phyloP scores from a whole-genome alignment of 2,329 filamentous ascomycete species.

The Xylaria arbuscula region DNA sequence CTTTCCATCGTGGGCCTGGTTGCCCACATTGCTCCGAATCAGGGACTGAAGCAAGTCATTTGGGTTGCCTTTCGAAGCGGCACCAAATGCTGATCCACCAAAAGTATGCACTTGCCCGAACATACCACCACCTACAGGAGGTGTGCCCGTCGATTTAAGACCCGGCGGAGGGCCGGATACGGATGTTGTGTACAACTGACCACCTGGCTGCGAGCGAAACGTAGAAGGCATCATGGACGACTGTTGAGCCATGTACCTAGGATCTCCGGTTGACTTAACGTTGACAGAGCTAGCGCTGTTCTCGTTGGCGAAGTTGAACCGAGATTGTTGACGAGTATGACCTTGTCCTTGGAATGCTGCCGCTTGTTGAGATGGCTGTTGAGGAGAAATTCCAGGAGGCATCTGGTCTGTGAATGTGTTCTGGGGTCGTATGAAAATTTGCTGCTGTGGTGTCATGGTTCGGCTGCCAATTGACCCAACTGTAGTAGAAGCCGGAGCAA shows the following conservation, averaged over 20 bases:
- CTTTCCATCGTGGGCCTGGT: slow-evolving; percentile 88
- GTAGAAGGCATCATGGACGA: slow-evolving; percentile 83
- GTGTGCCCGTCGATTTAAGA: slow-evolving; percentile 93
- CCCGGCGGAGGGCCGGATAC: slow-evolving; percentile 95
- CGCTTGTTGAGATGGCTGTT: slow-evolving; percentile 59
- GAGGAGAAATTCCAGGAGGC: slow-evolving; percentile 66
- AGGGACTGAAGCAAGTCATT: slow-evolving; percentile 84
- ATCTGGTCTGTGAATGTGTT: slow-evolving; percentile 69
- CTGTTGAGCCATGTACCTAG: slow-evolving; percentile 85
- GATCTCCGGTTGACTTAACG: slow-evolving; percentile 82
- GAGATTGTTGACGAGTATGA: slow-evolving; percentile 84
- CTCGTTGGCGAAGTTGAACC: slow-evolving; percentile 89
- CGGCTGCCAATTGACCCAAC: slow-evolving; percentile 73
- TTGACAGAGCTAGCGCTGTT: slow-evolving; percentile 68
- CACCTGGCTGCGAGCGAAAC: slow-evolving; percentile 69
- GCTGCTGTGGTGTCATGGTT: slow-evolving; percentile 82
- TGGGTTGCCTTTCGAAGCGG: slow-evolving; percentile 74
- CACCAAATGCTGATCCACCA: slow-evolving; percentile 75
- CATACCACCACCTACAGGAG: slow-evolving; percentile 76
- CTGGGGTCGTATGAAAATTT: slow-evolving; percentile 74
- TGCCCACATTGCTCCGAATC: slow-evolving; percentile 75
- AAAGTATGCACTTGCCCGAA: slow-evolving; percentile 92
- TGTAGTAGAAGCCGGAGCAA: slow-evolving; percentile 61
- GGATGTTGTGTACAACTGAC: slow-evolving; percentile 83
- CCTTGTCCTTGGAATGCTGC: slow-evolving; percentile 69